These are phyloP conservation scores for Alternaria infectoria DNA, from an alignment of 2,329 filamentous ascomycete genomes.

Conservation along the genomic window DNA sequence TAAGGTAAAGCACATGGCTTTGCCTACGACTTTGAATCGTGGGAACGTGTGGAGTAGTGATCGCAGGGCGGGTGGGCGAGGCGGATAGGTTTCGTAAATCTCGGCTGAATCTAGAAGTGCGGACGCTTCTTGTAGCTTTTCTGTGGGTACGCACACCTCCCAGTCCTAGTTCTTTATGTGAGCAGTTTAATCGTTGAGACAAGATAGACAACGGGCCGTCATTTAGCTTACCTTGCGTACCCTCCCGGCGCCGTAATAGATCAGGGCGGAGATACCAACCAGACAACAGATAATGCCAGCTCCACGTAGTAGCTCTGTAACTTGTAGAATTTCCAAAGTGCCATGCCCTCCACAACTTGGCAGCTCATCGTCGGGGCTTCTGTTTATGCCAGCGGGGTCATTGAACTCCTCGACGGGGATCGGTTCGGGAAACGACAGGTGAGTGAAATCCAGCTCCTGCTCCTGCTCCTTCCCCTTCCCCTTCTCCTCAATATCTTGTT, in stretches of 20 bases:
- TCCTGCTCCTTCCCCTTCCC: too few species aligned
- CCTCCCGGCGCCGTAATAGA: not conserved
- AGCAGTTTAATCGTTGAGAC: not conserved
- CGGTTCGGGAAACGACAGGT: too few species aligned
- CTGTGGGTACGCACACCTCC: not conserved
- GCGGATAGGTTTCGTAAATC: not conserved
- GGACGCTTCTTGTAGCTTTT: not conserved
- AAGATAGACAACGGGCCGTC: accelerated
- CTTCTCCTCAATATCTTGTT: not conserved
- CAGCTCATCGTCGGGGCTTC: not conserved
- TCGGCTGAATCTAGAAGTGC: not conserved
- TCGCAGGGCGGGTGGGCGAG: accelerated
- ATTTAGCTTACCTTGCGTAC: not conserved
- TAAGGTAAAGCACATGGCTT: not conserved
- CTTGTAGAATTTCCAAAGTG: not conserved
- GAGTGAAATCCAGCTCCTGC: too few species aligned
- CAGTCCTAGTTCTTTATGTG: not conserved
- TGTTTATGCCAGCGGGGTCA: not conserved
- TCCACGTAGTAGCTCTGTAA: not conserved
- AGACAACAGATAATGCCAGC: not conserved
- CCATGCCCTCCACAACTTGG: not conserved
- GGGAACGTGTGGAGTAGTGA: not conserved
- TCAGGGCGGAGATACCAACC: not conserved
- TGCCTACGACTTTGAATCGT: not conserved
- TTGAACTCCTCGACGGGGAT: not conserved